A percentile compares a stretch with the other conserved stretches of the same genome.
Evolutionary conservation across 2,329 filamentous ascomycete genomes (phyloP).

Genomic region (Pezicula rhizophila): DNA sequence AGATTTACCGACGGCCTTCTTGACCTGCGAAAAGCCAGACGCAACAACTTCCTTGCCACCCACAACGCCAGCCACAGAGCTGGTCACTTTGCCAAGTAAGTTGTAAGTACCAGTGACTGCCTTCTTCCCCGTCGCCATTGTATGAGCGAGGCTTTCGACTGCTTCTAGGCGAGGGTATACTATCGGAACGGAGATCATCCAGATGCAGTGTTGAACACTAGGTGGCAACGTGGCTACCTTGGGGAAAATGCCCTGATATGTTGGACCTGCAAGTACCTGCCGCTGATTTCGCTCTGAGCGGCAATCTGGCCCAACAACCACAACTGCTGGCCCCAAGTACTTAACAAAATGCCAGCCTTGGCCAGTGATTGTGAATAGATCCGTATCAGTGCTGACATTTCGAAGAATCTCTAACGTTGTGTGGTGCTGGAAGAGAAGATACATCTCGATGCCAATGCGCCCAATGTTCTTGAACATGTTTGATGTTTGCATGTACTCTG

Average conservation of each 20-base stretch:
- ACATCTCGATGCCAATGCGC: constrained; percentile 93
- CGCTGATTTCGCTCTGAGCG: constrained; percentile 85
- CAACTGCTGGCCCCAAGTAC: constrained; percentile 85
- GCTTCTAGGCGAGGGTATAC: constrained; percentile 88
- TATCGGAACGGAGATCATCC: constrained; percentile 89
- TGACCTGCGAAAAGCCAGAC: constrained; percentile 88
- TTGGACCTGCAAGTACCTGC: constrained; percentile 91
- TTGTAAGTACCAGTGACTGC: constrained; percentile 96
- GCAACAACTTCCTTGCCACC: constrained; percentile 90
- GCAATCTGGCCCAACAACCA: constrained; percentile 84
- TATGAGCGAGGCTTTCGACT: constrained; percentile 85
- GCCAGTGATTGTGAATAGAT: constrained; percentile 96
- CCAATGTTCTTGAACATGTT: constrained; percentile 99
- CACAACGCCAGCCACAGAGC: constrained; percentile 89
- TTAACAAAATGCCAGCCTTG: constrained; percentile 98
- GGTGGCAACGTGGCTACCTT: constrained; percentile 87
- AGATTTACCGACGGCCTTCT: constrained; percentile 92
- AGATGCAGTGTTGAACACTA: constrained; percentile 92
- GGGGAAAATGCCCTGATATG: constrained; percentile 95
- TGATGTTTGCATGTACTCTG: constrained; percentile 96
- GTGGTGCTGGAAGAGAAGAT: constrained; percentile 95
- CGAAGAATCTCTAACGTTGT: constrained; percentile 90
- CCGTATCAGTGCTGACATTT: constrained; percentile 79
- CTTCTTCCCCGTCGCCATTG: constrained; percentile 91
- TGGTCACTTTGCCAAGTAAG: constrained; percentile 88